A percentile compares a stretch with the other conserved stretches of the same genome.
Evolutionary conservation across 805 yeast genomes (phyloP).

Genomic region (Candida ponderosae): DNA sequence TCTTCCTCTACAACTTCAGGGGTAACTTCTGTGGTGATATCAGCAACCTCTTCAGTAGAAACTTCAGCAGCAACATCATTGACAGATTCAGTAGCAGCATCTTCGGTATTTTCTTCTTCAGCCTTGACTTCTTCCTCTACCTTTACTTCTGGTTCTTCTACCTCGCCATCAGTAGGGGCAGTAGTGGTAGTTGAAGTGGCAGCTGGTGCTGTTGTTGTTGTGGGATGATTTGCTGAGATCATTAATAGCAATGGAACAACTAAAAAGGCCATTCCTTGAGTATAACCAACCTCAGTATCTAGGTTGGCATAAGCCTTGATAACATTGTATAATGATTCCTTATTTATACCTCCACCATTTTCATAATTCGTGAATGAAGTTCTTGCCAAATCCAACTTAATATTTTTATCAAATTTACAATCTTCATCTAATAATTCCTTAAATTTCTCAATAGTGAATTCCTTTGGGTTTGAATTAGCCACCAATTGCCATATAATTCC

Average conservation of each 20-base stretch:
- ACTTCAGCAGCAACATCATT: too few relatives aligned
- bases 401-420: conserved; percentile 65
- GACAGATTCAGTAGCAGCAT: too few relatives aligned
- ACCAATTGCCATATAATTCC: conserved; percentile 92
- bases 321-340: conserved; percentile 63
- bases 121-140: too few relatives aligned
- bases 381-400: conserved; percentile 74
- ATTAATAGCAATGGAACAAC: conserved; percentile 79
- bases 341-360: conserved; percentile 41
- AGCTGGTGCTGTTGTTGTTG: neutral
- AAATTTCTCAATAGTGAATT: conserved; percentile 23
- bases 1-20: too few relatives aligned
- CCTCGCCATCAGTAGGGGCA: neutral
- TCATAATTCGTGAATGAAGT: conserved; percentile 59
- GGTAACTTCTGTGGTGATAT: too few relatives aligned
- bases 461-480: conserved; percentile 61
- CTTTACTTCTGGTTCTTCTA: too few relatives aligned
- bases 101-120: too few relatives aligned
- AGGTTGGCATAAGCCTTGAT: conserved; percentile 77
- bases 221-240: conserved; percentile 30
- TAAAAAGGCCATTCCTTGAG: conserved; percentile 96
- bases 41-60: too few relatives aligned
- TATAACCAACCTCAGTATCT: conserved; percentile 93
- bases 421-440: conserved; percentile 38
- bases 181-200: neutral